Evolutionary conservation across 148 eudicot genomes (phyloP), one percentile per base, ranked within the genome.

Genomic region (Cornus kousa): DNA sequence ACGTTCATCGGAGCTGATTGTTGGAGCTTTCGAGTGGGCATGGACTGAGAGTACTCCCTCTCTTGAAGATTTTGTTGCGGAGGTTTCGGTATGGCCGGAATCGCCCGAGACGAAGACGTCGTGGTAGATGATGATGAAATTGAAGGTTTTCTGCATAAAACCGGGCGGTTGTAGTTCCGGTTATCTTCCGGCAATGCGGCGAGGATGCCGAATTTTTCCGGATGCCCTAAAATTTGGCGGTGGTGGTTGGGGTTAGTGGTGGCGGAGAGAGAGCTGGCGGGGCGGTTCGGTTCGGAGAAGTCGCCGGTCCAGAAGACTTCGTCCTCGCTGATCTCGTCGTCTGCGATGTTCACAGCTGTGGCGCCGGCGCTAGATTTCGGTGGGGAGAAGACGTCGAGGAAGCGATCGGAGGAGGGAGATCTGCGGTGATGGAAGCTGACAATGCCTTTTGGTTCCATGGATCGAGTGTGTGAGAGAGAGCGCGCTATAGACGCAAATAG

Each of bases 1-100:
- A 89, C 88, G 28, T 82, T 89, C 81, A 91, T 67, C 85, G 95
- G 92, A 39, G 88, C 90, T 67, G 95, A 89, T 67, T 83, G 85
- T 75, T 80, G 86, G 35, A 87, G 78, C 76, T 81, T 87, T 57
- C 83, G 76, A 24, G 67, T 46, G 50, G 87, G 87, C 43, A 74
- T 68, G 19, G 87, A 85, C 78, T 80, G 89, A 46, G 82, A 84
- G 32, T 68, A 48, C 9, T 59, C 83, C 71, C 82, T 33, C 13
- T 81, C 80, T 40, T 13, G 64, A 57, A 48, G 53, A 11, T 48
- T 35, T 35, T 35, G 12, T 48, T 48, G 70, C 57, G 78, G 83
- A 9, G 88, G 88, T 70, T 82, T 88, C 57, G 91, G 93, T 23
- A 90, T 87, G 62, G 86, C 75, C 74, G 89, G 86, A 69, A 87